phyloP scores from a whole-genome alignment of 129 eudicot species.

The Flaveria brownii region DNA sequence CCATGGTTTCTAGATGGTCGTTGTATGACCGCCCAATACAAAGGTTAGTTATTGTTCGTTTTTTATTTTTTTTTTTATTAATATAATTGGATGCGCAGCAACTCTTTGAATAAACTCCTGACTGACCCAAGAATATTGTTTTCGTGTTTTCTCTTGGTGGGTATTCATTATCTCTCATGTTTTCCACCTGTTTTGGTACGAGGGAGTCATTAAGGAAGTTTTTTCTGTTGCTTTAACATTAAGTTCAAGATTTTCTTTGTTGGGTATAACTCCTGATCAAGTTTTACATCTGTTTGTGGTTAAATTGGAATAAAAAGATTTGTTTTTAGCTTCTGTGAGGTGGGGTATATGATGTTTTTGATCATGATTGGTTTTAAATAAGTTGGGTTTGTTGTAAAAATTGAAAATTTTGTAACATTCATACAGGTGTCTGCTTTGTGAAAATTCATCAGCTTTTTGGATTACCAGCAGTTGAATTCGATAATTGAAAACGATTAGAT shows the following conservation, averaged over 20 bases:
- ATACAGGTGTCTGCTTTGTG: too few species aligned
- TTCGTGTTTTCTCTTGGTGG: background rate
- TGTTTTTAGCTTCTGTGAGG: background rate
- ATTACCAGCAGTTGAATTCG: constrained; percentile 8
- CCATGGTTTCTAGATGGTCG: constrained; percentile 23
- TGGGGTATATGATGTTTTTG: background rate
- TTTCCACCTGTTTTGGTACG: too few species aligned
- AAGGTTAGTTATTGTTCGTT: constrained; percentile 8
- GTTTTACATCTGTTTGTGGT: background rate
- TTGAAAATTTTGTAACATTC: too few species aligned
- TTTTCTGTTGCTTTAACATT: background rate
- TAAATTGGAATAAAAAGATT: background rate
- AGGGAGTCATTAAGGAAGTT: too few species aligned
- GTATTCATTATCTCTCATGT: background rate
- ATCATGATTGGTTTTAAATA: background rate
- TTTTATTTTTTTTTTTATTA: background rate
- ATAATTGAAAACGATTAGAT: constrained; percentile 14
- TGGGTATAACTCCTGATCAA: background rate
- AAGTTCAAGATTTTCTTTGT: background rate
- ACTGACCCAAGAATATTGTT: constrained; percentile 1
- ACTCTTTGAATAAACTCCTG: constrained; percentile 32
- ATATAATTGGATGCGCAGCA: constrained; percentile 7
- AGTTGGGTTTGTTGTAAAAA: too few species aligned
- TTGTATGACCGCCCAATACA: background rate
- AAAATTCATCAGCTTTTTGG: background rate